Evolutionary conservation across 2,329 filamentous ascomycete species (phyloP).

Genomic region (Talaromyces sp.): DNA sequence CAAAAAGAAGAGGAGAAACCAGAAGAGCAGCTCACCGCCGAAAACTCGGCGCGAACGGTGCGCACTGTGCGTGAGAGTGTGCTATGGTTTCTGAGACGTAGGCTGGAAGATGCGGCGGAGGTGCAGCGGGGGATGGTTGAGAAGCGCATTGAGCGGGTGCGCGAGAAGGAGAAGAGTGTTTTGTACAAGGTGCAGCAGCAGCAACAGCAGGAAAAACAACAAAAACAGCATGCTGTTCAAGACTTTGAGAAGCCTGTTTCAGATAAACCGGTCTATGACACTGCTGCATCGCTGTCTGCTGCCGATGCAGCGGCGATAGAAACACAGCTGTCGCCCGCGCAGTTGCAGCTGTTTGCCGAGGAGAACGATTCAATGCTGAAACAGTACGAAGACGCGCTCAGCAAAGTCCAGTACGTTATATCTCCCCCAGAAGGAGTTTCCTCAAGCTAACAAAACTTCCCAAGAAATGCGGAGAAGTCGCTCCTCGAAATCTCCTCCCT

Average conservation of each 20-base stretch:
- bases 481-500: slow-evolving; percentile 88
- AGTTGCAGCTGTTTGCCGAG: slow-evolving; percentile 86
- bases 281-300: slow-evolving; percentile 20
- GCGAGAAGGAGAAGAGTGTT: slow-evolving; percentile 84
- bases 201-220: background rate
- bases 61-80: slow-evolving; percentile 73
- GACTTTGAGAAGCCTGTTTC: slow-evolving; percentile 12
- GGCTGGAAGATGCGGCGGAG: slow-evolving; percentile 68
- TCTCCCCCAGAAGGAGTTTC: background rate
- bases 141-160: slow-evolving; percentile 71
- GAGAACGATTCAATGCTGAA: slow-evolving; percentile 90
- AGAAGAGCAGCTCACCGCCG: slow-evolving; percentile 64
- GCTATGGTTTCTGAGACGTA: slow-evolving; percentile 71
- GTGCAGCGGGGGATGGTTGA: slow-evolving; percentile 92
- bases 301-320: slow-evolving; percentile 37
- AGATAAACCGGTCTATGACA: slow-evolving; percentile 12
- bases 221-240: background rate
- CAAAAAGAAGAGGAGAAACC: slow-evolving; percentile 48
- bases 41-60: slow-evolving; percentile 61
- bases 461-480: slow-evolving; percentile 79
- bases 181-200: slow-evolving; percentile 55
- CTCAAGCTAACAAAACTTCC: background rate
- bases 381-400: slow-evolving; percentile 88
- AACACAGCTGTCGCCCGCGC: slow-evolving; percentile 68
- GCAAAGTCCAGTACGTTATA: slow-evolving; percentile 83